Evolutionary conservation across 2,329 filamentous ascomycete species (phyloP), one percentile per base, ranked within the genome.

Genomic region (Xylaria sp.): DNA sequence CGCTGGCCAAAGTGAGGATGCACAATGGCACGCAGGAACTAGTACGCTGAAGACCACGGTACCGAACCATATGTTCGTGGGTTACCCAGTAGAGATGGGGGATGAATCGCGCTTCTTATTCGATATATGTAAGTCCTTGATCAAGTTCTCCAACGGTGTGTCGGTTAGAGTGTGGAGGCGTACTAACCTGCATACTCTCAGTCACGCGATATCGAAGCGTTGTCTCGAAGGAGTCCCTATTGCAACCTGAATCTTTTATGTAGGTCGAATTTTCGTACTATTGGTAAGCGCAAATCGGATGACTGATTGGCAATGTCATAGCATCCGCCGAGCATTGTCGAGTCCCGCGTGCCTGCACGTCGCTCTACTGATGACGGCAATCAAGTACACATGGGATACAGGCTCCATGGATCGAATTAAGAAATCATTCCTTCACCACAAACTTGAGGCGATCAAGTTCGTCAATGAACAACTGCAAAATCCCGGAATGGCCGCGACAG

Each of bases 301-400:
- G 16, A 27, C 66, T 72, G 57, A 71, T 42, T 16, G 18, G 42
- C 37, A 21, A 50, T 16, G 40, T n/a, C 29, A 6, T 53, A 75
- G 73, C 42, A 69, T 74, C 40, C 66, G 69, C 8, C 68, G 72
- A 58, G 71, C 72, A 12, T 65, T 75, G 42, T 75, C 73, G 47
- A 72, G 63, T 59, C 73, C 73, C 16, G 73, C 72, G 9, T 66
- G 66, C 27, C 71, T 75, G n/a, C 72, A 74, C 63, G 66, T 73
- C 29, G 72, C 72, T 32, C 50, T 75, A 9, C 67, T 75, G 2
- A 70, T 75, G 68, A 72, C 73, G 12, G 72, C 71, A 23, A 71
- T 73, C n/a, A 72, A 72, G 51, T 75, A 54, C 54, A 73, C 73
- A 13, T 75, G 73, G 73, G 71, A 74, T 29, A 74, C 71, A n/a